phyloP scores from a whole-genome alignment of 169 alveolate species.

The Eimeria zaria region DNA sequence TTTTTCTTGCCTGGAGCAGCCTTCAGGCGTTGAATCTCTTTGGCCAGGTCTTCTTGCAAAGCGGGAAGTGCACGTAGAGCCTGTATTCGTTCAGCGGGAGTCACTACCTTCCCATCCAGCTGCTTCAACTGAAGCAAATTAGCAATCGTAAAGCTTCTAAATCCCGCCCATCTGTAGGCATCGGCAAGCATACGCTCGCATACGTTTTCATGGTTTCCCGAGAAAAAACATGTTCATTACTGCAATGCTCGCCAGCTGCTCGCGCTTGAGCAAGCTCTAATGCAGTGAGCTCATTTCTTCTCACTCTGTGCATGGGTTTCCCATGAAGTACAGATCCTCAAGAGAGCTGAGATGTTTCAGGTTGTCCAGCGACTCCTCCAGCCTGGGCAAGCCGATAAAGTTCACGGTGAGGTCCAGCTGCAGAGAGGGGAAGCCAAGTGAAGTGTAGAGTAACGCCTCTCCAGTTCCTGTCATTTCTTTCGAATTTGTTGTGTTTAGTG shows the following conservation, averaged over 20 bases:
- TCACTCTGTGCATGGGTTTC: constrained; percentile 96
- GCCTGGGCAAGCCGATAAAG: constrained; percentile 92
- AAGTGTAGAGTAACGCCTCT: not conserved
- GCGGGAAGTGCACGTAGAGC: constrained; percentile 74
- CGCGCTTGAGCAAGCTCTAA: not conserved
- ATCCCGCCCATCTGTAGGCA: constrained; percentile 71
- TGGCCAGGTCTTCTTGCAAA: constrained; percentile 9
- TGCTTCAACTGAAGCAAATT: constrained; percentile 89
- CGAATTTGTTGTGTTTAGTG: not conserved
- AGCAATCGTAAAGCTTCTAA: constrained; percentile 90
- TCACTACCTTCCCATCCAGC: constrained; percentile 93
- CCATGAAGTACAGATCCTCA: constrained; percentile 95
- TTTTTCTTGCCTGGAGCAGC: constrained; percentile 16
- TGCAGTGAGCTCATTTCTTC: not conserved
- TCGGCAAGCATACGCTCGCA: not conserved
- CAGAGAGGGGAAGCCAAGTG: not conserved
- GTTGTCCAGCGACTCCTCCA: constrained; percentile 91
- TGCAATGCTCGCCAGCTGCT: not conserved
- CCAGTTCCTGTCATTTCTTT: not conserved
- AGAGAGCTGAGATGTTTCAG: constrained; percentile 82
- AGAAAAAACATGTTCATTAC: not conserved
- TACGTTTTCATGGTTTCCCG: not conserved
- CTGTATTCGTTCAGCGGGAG: constrained; percentile 91
- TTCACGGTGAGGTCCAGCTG: constrained; percentile 96
- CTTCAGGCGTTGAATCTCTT: constrained; percentile 21